These are phyloP conservation scores for Irpex lacteus DNA, from an alignment of 1,284 basidiomycete genomes.

Conservation along the genomic window DNA sequence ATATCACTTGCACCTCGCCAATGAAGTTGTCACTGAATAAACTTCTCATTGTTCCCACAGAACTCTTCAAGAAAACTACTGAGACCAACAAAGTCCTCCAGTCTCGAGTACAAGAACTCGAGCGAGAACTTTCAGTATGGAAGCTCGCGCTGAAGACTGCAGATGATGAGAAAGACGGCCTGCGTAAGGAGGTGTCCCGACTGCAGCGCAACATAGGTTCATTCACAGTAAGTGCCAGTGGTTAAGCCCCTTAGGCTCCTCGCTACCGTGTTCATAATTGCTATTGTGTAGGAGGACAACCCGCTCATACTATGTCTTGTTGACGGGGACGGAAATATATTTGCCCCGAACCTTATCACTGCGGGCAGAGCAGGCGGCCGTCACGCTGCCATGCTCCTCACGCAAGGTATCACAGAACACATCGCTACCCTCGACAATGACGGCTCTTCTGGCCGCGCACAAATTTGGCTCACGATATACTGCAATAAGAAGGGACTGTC, in stretches of 20 bases:
- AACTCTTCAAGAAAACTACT: conserved; percentile 31
- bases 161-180: conserved; percentile 30
- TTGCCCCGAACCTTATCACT: conserved; percentile 36
- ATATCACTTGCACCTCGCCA: neutral
- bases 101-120: conserved; percentile 32
- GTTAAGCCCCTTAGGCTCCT: neutral
- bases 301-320: conserved; percentile 40
- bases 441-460: conserved; percentile 28
- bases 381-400: conserved; percentile 40
- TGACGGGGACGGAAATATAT: conserved; percentile 50
- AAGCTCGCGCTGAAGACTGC: conserved; percentile 34
- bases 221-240: conserved; percentile 27
- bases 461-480: conserved; percentile 43
- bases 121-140: conserved; percentile 38
- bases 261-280: neutral
- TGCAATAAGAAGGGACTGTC: conserved; percentile 43
- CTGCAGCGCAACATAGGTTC: conserved; percentile 35
- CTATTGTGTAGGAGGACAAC: conserved; percentile 33
- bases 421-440: conserved; percentile 25
- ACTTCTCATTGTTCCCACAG: neutral
- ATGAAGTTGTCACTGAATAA: neutral
- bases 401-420: conserved; percentile 37
- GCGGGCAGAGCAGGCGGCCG: conserved; percentile 40
- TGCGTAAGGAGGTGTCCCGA: conserved; percentile 21
- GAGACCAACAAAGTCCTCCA: conserved; percentile 30